Percentiles rank a stretch among this genome's conserved stretches.
These are phyloP conservation scores for Allium cepa DNA, from an alignment of 106 monocot genomes.

Conservation along the genomic window DNA sequence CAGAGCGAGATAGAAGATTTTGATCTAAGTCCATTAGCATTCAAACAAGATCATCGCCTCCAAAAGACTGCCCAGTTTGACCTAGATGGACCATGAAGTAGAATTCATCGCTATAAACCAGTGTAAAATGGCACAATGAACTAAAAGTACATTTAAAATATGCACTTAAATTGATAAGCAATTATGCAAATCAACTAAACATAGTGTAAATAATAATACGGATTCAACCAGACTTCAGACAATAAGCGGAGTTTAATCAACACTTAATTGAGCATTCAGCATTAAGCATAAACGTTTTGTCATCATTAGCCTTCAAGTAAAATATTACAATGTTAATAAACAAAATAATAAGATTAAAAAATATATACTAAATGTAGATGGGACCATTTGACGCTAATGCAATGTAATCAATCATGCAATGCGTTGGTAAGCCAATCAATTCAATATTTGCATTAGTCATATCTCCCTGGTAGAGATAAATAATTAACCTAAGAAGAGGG, in stretches of 20 bases:
- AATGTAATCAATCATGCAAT: background rate
- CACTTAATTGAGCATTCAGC: background rate
- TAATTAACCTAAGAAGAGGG: background rate
- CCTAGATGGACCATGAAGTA: background rate
- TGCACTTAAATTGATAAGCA: background rate
- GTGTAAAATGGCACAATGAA: no score
- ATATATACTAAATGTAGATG: background rate
- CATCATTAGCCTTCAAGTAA: background rate
- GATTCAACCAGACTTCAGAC: background rate
- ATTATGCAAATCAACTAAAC: background rate
- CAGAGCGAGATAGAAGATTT: background rate
- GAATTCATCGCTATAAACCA: background rate
- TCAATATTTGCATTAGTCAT: constrained; percentile 6
- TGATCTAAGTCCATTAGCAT: background rate
- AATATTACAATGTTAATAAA: background rate
- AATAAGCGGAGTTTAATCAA: background rate
- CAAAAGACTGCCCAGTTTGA: background rate
- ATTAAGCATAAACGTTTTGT: background rate
- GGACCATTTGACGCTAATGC: constrained; percentile 12
- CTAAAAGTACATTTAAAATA: no score
- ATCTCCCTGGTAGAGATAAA: background rate
- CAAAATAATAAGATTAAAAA: background rate
- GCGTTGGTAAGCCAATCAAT: constrained; percentile 16
- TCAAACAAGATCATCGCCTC: background rate
- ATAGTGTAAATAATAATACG: background rate